Conservation (phyloP, 202 grass and related monocot genomes). For the Brachypodium distachyon region DNA sequence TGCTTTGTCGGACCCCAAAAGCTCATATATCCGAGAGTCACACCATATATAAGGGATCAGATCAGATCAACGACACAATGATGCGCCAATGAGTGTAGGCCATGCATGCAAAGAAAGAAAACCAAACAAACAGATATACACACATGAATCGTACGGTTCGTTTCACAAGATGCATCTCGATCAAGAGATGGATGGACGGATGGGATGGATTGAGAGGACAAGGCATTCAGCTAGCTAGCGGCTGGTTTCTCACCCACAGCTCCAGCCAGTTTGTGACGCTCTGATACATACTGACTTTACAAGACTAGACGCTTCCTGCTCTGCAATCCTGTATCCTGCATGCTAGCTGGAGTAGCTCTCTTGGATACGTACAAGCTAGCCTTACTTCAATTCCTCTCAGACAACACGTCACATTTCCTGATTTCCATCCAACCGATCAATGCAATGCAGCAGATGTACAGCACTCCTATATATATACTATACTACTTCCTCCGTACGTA, state of each 20-base stretch:
- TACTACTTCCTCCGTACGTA: too few relatives aligned
- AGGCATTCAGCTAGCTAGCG: slow-evolving; percentile 32
- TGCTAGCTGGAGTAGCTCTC: too few relatives aligned
- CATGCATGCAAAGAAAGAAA: background rate
- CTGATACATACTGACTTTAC: slow-evolving; percentile 8
- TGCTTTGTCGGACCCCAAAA: too few relatives aligned
- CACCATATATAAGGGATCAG: too few relatives aligned
- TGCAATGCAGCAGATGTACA: background rate
- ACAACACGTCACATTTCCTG: slow-evolving; percentile 25
- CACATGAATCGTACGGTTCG: background rate
- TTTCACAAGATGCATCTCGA: background rate
- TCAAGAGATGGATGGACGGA: background rate
- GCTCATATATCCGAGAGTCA: too few relatives aligned
- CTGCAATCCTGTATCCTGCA: too few relatives aligned
- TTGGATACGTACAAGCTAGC: too few relatives aligned
- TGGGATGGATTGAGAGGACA: slow-evolving; percentile 2
- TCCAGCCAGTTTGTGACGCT: slow-evolving; percentile 43
- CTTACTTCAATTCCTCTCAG: background rate
- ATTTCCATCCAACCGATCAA: background rate
- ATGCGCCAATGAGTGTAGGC: slow-evolving; percentile 26
- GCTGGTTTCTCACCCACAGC: background rate
- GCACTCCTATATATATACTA: background rate
- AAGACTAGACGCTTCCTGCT: slow-evolving; percentile 27
- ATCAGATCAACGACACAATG: slow-evolving; percentile 1
- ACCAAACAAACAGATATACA: background rate